Percentiles rank a stretch among this genome's conserved stretches.
These are phyloP conservation scores for Ceratocystis lukuohia DNA, from an alignment of 2,329 filamentous ascomycete species.

Conservation along the genomic window DNA sequence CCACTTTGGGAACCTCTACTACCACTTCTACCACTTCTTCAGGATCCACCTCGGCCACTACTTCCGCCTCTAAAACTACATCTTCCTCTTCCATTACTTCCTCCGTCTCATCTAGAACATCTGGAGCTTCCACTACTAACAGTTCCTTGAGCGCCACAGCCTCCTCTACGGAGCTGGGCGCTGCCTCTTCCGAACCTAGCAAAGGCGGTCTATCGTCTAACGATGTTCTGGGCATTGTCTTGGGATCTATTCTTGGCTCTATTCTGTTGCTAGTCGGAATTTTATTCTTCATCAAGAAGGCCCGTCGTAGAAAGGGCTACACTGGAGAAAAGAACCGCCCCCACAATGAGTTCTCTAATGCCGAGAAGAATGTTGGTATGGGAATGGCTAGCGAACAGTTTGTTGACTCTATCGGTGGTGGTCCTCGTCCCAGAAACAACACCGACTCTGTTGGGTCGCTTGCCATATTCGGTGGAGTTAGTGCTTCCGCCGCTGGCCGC, in stretches of 20 bases:
- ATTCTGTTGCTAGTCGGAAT: constrained; percentile 52
- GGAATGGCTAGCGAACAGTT: constrained; percentile 19
- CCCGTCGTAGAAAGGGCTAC: constrained; percentile 15
- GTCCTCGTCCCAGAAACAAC: constrained; percentile 25
- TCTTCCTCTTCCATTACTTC: constrained; percentile 22
- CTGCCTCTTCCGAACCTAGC: constrained; percentile 24
- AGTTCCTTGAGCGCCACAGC: constrained; percentile 24
- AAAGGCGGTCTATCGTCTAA: constrained; percentile 26
- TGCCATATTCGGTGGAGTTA: constrained; percentile 16
- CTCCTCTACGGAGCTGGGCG: constrained; percentile 20
- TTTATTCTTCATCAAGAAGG: constrained; percentile 45
- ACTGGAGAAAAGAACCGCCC: constrained; percentile 16
- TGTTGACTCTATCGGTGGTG: constrained; percentile 17
- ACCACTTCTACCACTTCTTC: constrained; percentile 25
- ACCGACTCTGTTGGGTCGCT: constrained; percentile 13
- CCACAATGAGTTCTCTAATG: constrained; percentile 10
- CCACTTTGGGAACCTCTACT: constrained; percentile 24
- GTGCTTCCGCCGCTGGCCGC: constrained; percentile 3
- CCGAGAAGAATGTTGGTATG: constrained; percentile 19
- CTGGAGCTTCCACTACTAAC: constrained; percentile 24
- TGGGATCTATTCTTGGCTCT: constrained; percentile 68
- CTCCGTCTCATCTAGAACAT: constrained; percentile 23
- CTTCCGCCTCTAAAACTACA: constrained; percentile 20
- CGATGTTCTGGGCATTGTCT: constrained; percentile 62
- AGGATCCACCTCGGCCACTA: constrained; percentile 23